Evolutionary conservation across 768 basidiomycete genomes (phyloP).

Genomic region (Russula virescens): DNA sequence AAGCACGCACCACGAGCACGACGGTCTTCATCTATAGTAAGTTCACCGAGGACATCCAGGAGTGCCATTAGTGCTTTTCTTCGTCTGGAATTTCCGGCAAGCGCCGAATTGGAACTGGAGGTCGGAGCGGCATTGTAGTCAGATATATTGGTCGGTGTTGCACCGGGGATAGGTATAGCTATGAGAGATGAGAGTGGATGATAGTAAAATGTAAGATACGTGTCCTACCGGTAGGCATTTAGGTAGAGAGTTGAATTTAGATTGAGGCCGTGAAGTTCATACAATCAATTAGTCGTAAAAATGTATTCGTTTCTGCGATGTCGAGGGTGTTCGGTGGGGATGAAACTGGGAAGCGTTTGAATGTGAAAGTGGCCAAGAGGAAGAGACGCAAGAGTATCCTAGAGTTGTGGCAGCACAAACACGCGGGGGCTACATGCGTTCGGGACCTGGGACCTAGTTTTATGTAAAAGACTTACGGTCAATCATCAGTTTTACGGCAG

Average conservation of each 20-base stretch:
- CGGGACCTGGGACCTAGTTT: neutral
- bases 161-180: slow-evolving; percentile 1
- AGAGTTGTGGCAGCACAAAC: neutral
- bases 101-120: neutral
- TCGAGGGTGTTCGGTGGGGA: neutral
- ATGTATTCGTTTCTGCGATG: neutral
- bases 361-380: neutral
- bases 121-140: slow-evolving; percentile 9
- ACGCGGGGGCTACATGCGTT: neutral
- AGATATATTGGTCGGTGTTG: slow-evolving; percentile 6
- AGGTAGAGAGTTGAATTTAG: neutral
- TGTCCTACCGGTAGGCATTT: slow-evolving; percentile 15
- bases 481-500: neutral
- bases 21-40: slow-evolving; percentile 37
- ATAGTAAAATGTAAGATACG: neutral
- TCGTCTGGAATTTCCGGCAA: slow-evolving; percentile 26
- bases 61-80: slow-evolving; percentile 44
- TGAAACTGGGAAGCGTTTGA: neutral
- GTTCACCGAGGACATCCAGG: slow-evolving; percentile 42
- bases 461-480: neutral
- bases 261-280: neutral
- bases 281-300: neutral
- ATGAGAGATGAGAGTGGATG: neutral
- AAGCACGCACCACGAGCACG: slow-evolving; percentile 31
- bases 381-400: neutral